Conservation (phyloP, 306 rosid species). For the Leucaena leucocephala region DNA sequence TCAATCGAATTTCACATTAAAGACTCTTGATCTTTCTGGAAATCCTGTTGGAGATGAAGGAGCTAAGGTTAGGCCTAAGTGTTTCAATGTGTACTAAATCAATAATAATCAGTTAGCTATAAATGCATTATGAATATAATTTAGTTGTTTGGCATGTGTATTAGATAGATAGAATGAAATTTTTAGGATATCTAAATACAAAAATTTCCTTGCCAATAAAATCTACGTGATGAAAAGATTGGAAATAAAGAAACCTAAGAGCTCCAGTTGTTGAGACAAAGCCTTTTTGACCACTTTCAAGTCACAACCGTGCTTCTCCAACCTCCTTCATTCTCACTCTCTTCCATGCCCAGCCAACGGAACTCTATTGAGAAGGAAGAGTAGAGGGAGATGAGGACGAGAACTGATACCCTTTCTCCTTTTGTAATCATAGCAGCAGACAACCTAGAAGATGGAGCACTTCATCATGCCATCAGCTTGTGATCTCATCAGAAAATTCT, state of each 20-base stretch:
- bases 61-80: slow-evolving; percentile 56
- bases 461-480: neutral
- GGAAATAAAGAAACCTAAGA: neutral
- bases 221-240: neutral
- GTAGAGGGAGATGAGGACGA: neutral
- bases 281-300: neutral
- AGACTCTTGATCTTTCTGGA: slow-evolving; percentile 89
- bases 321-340: neutral
- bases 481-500: neutral
- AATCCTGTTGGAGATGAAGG: slow-evolving; percentile 95
- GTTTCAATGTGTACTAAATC: slow-evolving; percentile 15
- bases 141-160: neutral
- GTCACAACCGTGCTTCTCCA: neutral
- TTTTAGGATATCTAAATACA: neutral
- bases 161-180: neutral
- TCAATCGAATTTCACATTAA: slow-evolving; percentile 80
- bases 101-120: neutral
- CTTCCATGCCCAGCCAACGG: neutral
- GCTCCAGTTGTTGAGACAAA: neutral
- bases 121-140: neutral
- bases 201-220: neutral
- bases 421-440: neutral
- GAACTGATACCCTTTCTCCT: neutral
- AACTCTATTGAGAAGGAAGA: neutral
- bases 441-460: neutral